Base-by-base conservation (phyloP, 176 grass and related monocot species). In the Musa acuminata region DNA sequence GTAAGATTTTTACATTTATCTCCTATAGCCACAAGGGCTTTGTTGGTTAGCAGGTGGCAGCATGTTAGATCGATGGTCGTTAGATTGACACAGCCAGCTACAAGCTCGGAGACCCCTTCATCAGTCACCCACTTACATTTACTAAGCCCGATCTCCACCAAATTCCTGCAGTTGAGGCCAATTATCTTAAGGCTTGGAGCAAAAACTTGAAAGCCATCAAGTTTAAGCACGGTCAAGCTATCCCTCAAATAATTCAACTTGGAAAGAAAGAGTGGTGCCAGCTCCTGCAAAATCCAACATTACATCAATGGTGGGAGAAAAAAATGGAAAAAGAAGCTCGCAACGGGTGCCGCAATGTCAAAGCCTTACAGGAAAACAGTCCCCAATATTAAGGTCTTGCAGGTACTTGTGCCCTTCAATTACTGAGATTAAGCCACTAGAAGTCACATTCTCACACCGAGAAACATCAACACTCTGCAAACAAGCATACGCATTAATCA, bases 381-480 rank as follows among this genome's bases (percentile, higher is more conserved):
- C 84, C 67, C 88, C 91, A 87, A 86, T 84, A 89, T 89, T 73
- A 64, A 99, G 69, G 68, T 89, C 91, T 82, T 75, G 74, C 62
- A 99, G 86, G 84, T 53, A 62, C 17, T 81, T 83, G 72, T 87
- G 82, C 79, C 90, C 90, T 84, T 91, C 86, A 49, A 89, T 75
- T 26, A 94, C 84, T 62, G 88, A 85, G 67, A 82, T 82, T 83
- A 99, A 83, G 51, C 90, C 95, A 13, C 78, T 24, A 13, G 88
- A 91, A 74, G 81, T 99, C 64, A 99, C 95, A 63, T 94, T 89
- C 71, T 87, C 78, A 69, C 90, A 99, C 80, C 95, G 87, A 69
- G 95, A 99, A 55, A 94, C 77, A 87, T 99, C 88, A 83, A 99
- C 72, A 52, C 78, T 87, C 95, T 99, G 82, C 71, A 80, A 91